Base-by-base conservation (phyloP, 73 alveolate genomes). In the Paramecium caudatum region DNA sequence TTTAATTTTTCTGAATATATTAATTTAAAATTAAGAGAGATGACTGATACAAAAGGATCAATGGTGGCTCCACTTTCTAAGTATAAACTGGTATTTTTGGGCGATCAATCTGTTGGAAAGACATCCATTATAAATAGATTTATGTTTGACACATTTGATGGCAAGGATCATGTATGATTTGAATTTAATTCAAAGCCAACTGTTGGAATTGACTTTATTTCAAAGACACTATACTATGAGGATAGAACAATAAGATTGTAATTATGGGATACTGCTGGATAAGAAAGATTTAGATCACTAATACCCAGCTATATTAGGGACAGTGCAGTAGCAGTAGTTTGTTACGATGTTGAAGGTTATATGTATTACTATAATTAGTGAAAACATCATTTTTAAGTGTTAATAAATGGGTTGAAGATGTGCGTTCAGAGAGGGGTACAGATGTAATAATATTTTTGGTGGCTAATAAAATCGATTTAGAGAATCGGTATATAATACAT, bases 161-260 rank as follows among this genome's bases (percentile, higher is more conserved):
- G 94, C 37, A 94, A 92, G 69, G 90, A 94, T 82, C 93, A 94
- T 70, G 96, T 92, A 94, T 91, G 16, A 48, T 37, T 61, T 61
- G 23, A 16, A 36, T 46, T 30, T 62, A 25, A 41, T 33, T 84
- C 33, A 25, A 46, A 97, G 94, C 98, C 99, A 9, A 97, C 99
- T 36, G 98, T 98, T 47, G 99, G 99, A 17, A 98, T 98, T 4
- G 99, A 98, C 92, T 98, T 98, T 90, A 91, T 98, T 94, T 96
- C 99, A 39, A 97, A 98, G 95, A 97, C 99, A 37, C 92, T 98
- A 91, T 95, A 95, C 91, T 95, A 96, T 49, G 99, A 97, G 91
- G 99, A 96, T 43, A 91, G 97, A 61, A 92, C 96, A 34, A 96
- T 98, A 17, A 47, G 98, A 32, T 82, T 94, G 13, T 55, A 94